Evolutionary conservation across 495 filamentous ascomycete genomes (phyloP).

Genomic region (Tuber aestivum): DNA sequence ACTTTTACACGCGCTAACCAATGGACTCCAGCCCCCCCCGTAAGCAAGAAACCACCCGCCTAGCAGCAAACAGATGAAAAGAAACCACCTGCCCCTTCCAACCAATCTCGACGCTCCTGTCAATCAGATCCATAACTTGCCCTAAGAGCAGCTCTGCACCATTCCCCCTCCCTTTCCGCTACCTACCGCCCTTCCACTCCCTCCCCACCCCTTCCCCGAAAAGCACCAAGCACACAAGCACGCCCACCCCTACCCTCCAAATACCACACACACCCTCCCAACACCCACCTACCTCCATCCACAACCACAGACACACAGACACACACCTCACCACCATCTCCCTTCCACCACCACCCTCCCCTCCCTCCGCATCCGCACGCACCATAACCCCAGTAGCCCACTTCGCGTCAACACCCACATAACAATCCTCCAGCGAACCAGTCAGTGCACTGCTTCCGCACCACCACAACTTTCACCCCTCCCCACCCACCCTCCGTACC

Average conservation of each 20-base stretch:
- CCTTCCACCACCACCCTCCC: conserved; percentile 10
- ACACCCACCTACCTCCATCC: conserved; percentile 13
- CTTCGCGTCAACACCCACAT: conserved; percentile 30
- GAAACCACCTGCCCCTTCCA: conserved; percentile 5
- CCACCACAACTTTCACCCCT: conserved; percentile 10
- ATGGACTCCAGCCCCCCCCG: conserved; percentile 1
- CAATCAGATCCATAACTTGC: conserved; percentile 4
- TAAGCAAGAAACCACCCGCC: background rate
- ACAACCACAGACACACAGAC: conserved; percentile 21
- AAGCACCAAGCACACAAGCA: conserved; percentile 16
- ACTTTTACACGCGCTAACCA: background rate
- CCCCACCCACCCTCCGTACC: conserved; percentile 12
- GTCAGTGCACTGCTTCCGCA: conserved; percentile 38
- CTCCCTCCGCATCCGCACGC: conserved; percentile 23
- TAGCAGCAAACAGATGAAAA: conserved; percentile 3
- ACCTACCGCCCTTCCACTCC: background rate
- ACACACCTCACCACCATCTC: conserved; percentile 17
- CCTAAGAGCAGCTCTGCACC: conserved; percentile 4
- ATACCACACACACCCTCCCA: background rate
- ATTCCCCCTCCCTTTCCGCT: background rate
- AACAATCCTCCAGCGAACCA: conserved; percentile 32
- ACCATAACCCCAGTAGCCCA: conserved; percentile 35
- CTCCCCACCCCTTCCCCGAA: conserved; percentile 5
- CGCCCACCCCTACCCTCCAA: conserved; percentile 9
- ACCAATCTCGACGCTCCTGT: background rate